Evolutionary conservation across 805 yeast genomes (phyloP).

Genomic region (Saccharomycopsis fodiens): DNA sequence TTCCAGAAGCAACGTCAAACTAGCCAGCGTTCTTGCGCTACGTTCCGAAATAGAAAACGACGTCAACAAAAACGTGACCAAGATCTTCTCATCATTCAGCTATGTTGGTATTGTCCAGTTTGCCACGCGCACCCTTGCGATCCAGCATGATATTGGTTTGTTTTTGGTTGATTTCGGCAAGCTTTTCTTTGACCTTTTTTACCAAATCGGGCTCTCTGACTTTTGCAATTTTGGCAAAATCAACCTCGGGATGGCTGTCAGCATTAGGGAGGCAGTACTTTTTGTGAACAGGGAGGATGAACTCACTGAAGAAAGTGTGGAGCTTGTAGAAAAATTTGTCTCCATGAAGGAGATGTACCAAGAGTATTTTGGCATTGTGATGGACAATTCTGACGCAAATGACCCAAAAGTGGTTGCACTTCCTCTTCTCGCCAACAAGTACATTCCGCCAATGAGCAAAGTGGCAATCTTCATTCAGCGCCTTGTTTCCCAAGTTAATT

Average conservation of each 20-base stretch:
- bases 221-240: slow-evolving; percentile 76
- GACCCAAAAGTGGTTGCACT: slow-evolving; percentile 38
- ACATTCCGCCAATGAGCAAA: slow-evolving; percentile 55
- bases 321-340: slow-evolving; percentile 25
- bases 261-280: slow-evolving; percentile 32
- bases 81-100: slow-evolving; percentile 58
- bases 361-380: slow-evolving; percentile 64
- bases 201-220: slow-evolving; percentile 70
- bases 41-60: slow-evolving; percentile 40
- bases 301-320: slow-evolving; percentile 8
- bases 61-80: slow-evolving; percentile 50
- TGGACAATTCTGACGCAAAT: slow-evolving; percentile 29
- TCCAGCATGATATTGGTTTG: slow-evolving; percentile 75
- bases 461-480: slow-evolving; percentile 60
- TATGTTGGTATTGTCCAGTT: slow-evolving; percentile 82
- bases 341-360: slow-evolving; percentile 68
- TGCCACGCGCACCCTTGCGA: slow-evolving; percentile 60
- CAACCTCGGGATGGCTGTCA: slow-evolving; percentile 30
- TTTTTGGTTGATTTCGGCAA: slow-evolving; percentile 77
- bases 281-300: slow-evolving; percentile 24
- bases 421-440: slow-evolving; percentile 63
- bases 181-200: slow-evolving; percentile 59
- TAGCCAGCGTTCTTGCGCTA: slow-evolving; percentile 54
- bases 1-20: slow-evolving; percentile 36
- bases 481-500: slow-evolving; percentile 52